These are phyloP conservation scores for Dactylella cylindrospora DNA, from an alignment of 2,329 filamentous ascomycete species.

Conservation along the genomic window DNA sequence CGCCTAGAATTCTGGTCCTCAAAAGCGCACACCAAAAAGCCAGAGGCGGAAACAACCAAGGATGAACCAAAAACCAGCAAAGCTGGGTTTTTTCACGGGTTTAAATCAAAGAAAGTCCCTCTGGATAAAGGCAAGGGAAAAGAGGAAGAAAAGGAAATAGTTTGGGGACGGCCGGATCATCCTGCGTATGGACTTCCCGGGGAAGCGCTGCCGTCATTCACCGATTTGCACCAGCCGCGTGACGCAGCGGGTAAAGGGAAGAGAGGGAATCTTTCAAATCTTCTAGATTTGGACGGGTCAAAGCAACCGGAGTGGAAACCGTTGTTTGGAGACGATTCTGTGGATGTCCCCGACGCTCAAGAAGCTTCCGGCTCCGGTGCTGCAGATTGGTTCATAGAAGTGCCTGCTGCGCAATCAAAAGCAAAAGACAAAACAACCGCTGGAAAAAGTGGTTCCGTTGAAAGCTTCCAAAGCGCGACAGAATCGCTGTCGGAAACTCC, in stretches of 20 bases:
- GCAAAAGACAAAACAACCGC: constrained; percentile 13
- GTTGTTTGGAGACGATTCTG: constrained; percentile 8
- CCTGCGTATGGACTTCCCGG: constrained; percentile 2
- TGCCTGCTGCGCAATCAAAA: not conserved
- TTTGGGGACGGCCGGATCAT: constrained; percentile 2
- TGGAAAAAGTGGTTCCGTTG: not conserved
- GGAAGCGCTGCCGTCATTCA: not conserved
- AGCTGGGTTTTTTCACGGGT: constrained; percentile 12
- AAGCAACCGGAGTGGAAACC: constrained; percentile 11
- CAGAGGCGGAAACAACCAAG: not conserved
- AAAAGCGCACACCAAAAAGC: too few species aligned
- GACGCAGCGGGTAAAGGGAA: not conserved
- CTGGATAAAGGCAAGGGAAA: constrained; percentile 8
- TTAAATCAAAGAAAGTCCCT: constrained; percentile 5
- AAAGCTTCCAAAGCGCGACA: not conserved
- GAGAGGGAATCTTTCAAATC: not conserved
- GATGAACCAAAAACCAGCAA: constrained; percentile 8
- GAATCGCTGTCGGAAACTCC: not conserved
- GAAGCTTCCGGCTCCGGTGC: not conserved
- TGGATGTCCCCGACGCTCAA: constrained; percentile 16
- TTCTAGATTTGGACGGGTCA: constrained; percentile 13
- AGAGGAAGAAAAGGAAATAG: not conserved
- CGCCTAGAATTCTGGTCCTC: too few species aligned
- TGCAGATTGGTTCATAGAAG: too few species aligned
- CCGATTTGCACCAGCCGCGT: not conserved